Percentiles rank a stretch among this genome's conserved stretches.
Conservation (phyloP, 176 grass and related monocot genomes). For the Ampelocalamus luodianensis region DNA sequence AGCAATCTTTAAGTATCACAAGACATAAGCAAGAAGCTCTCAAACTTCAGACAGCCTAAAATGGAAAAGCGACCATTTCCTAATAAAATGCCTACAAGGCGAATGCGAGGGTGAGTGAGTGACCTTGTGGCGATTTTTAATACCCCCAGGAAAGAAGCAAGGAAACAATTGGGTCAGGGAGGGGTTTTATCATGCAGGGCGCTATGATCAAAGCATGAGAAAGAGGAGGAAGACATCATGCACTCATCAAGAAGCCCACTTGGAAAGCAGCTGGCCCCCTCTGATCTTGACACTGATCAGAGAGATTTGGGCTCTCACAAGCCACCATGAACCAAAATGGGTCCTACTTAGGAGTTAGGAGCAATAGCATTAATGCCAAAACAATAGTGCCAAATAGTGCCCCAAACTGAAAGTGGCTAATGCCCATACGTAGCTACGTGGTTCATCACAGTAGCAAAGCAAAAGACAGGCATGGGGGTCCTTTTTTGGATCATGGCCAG, state of each 20-base stretch:
- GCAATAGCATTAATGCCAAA: conserved; percentile 16
- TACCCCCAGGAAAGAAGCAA: conserved; percentile 33
- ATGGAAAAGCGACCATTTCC: conserved; percentile 74
- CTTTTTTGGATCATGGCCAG: conserved; percentile 39
- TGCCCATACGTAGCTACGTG: conserved; percentile 42
- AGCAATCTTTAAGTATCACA: neutral
- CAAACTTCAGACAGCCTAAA: conserved; percentile 39
- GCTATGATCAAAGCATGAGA: conserved; percentile 51
- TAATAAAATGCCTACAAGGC: conserved; percentile 79
- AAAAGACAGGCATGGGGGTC: conserved; percentile 54
- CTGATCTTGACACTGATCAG: conserved; percentile 61
- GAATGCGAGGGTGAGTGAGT: conserved; percentile 10
- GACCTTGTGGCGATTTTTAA: conserved; percentile 7
- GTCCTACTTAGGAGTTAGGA: conserved; percentile 28
- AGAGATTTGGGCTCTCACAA: conserved; percentile 48
- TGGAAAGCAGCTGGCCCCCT: conserved; percentile 53
- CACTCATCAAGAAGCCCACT: conserved; percentile 46
- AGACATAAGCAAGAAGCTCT: neutral
- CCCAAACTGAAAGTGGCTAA: conserved; percentile 39
- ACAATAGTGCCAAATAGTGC: neutral
- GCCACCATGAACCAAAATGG: conserved; percentile 56
- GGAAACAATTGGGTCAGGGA: conserved; percentile 49
- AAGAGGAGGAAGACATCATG: conserved; percentile 40
- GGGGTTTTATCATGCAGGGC: conserved; percentile 54
- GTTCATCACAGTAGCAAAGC: conserved; percentile 36